phyloP scores from a whole-genome alignment of 352 stramenopile species.

The Pythium brassicae region DNA sequence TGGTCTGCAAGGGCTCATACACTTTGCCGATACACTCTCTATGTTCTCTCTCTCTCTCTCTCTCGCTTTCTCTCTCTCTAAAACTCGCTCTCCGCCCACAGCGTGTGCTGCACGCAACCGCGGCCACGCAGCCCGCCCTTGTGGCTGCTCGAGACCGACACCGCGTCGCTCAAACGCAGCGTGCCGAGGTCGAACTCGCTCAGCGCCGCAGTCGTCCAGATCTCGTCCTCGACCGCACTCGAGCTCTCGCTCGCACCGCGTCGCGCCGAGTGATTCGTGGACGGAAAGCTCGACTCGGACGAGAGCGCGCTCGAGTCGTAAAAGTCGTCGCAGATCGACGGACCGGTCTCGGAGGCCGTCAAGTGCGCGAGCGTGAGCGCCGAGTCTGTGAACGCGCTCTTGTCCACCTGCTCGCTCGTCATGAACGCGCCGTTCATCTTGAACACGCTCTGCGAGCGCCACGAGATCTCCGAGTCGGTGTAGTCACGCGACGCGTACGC shows the following conservation, averaged over 20 bases:
- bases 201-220: constrained; percentile 10
- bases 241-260: constrained; percentile 8
- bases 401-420: constrained; percentile 7
- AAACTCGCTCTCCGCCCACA: constrained; percentile 13
- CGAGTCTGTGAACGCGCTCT: constrained; percentile 11
- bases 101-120: background rate
- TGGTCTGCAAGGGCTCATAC: background rate
- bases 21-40: too few species aligned
- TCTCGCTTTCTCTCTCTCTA: background rate
- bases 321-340: constrained; percentile 9
- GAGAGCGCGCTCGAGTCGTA: constrained; percentile 6
- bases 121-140: background rate
- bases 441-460: constrained; percentile 12
- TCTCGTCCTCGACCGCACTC: constrained; percentile 14
- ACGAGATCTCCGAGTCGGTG: constrained; percentile 5
- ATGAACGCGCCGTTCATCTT: constrained; percentile 12
- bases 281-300: constrained; percentile 2
- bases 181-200: constrained; percentile 11
- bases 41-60: too few species aligned
- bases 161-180: constrained; percentile 8
- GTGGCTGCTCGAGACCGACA: background rate
- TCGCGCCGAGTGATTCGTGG: background rate
- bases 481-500: background rate
- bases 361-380: constrained; percentile 11
- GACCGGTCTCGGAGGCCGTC: constrained; percentile 3